Conservation (phyloP, 441 rosid species). For the Aleurites moluccanus region DNA sequence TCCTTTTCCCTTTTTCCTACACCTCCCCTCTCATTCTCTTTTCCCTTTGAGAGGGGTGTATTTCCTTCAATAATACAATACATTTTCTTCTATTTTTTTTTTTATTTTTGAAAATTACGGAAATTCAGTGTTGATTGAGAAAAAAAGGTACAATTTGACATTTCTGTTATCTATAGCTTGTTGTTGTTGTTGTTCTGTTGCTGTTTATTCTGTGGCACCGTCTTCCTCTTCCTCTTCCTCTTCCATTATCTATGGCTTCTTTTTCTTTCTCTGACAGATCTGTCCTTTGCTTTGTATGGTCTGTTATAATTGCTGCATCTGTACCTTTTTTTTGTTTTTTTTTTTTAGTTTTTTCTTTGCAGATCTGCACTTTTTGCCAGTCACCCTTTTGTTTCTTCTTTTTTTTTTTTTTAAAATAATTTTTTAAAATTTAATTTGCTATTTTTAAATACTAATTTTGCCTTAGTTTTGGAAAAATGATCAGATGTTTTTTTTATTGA, state of each 20-base stretch:
- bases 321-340: neutral
- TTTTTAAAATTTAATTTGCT: neutral
- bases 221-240: too few relatives aligned
- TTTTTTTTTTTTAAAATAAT: too few relatives aligned
- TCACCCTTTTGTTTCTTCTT: neutral
- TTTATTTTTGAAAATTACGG: too few relatives aligned
- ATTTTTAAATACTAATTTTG: neutral
- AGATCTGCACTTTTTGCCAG: conserved; percentile 2
- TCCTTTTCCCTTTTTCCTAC: neutral
- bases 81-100: neutral
- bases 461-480: neutral
- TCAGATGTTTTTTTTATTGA: neutral
- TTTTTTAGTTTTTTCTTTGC: neutral
- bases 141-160: neutral
- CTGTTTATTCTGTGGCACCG: neutral
- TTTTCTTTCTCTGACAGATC: neutral
- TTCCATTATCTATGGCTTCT: neutral
- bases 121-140: neutral
- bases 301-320: neutral
- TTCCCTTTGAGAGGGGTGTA: neutral
- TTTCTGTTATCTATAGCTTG: neutral
- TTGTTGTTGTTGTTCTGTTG: neutral
- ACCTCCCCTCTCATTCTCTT: neutral
- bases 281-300: neutral
- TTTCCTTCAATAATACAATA: neutral